A percentile compares a stretch with the other conserved stretches of the same genome.
Conservation (phyloP, 768 basidiomycete genomes). For the Calocybe indica region DNA sequence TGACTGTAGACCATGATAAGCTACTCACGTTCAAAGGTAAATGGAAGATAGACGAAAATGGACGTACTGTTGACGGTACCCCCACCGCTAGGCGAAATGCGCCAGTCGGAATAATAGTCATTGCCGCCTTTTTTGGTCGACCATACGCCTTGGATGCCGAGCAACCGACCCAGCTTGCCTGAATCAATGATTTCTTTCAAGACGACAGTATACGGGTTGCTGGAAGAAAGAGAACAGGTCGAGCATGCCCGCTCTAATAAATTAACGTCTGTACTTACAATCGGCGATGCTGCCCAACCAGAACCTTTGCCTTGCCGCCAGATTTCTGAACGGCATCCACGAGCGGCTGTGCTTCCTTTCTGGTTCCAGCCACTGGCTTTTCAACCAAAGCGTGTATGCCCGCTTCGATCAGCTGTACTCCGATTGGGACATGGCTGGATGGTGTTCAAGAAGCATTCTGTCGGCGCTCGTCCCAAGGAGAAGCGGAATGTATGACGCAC, state of each 20-base stretch:
- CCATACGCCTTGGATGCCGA: constrained; percentile 5
- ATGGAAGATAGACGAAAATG: background rate
- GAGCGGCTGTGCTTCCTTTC: background rate
- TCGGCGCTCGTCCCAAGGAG: no score
- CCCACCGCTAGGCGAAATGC: background rate
- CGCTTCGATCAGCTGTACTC: constrained; percentile 1
- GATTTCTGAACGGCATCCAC: background rate
- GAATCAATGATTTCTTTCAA: background rate
- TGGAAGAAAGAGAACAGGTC: background rate
- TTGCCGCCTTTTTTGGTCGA: constrained; percentile 2
- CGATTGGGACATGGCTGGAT: constrained; percentile 4
- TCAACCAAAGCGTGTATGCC: constrained; percentile 3
- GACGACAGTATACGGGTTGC: constrained; percentile 4
- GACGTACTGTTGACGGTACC: background rate
- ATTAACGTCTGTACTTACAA: background rate
- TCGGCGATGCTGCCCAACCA: constrained; percentile 6
- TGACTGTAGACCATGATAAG: background rate
- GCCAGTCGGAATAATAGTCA: background rate
- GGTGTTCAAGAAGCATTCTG: background rate
- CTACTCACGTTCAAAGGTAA: background rate
- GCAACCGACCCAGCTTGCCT: background rate
- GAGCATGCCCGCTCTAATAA: background rate
- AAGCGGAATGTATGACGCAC: background rate
- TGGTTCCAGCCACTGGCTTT: constrained; percentile 3
- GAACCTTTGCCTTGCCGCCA: background rate